Evolutionary conservation across 345 rosid genomes (phyloP), one percentile per base, ranked within the genome.

Genomic region (Conringia planisiliqua): DNA sequence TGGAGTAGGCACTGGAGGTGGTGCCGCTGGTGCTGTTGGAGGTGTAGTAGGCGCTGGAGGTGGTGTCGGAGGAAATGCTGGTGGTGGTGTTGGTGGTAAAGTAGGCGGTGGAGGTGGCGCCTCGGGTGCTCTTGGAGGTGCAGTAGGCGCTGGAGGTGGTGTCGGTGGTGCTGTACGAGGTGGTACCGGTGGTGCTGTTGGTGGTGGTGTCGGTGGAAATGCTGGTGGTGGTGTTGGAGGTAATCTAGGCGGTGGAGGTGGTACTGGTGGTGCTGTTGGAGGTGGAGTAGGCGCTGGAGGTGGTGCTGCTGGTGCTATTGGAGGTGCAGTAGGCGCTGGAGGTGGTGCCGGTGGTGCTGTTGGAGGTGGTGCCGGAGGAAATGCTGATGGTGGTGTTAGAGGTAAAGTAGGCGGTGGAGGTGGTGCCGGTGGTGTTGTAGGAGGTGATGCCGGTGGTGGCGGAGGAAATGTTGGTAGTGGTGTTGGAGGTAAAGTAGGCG

Each of bases 321-420:
- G 89, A 26, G 55, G 11, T 10, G 55, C 12, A 0, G 54, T 26
- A 8, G 54, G 54, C 8, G 26, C 9, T 8, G 48, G 48, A 6
- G 66, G 55, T 60, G 86, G 86, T 6, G 50, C 46, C 8, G 72
- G 70, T 3, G 64, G n/a, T n/a, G n/a, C n/a, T n/a, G n/a, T 50
- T 7, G 71, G 27, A 48, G 55, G 11, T 3, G 52, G 56, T 4
- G 56, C 7, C 4, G 58, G 24, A 47, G 52, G 26, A 1, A 24
- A 11, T 3, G 54, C 54, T 0, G 14, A 14, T 11, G 43, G 43
- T 3, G 14, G 7, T 7, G 39, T 8, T 46, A 12, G 52, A 0
- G 57, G 57, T 12, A 32, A 36, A 6, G 60, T 20, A 6, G 38
- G 60, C 0, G 16, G 7, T 27, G 60, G 60, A 27, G 61, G 39